These are phyloP conservation scores for Aeschynomene evenia DNA, from an alignment of 306 rosid species.

Conservation along the genomic window DNA sequence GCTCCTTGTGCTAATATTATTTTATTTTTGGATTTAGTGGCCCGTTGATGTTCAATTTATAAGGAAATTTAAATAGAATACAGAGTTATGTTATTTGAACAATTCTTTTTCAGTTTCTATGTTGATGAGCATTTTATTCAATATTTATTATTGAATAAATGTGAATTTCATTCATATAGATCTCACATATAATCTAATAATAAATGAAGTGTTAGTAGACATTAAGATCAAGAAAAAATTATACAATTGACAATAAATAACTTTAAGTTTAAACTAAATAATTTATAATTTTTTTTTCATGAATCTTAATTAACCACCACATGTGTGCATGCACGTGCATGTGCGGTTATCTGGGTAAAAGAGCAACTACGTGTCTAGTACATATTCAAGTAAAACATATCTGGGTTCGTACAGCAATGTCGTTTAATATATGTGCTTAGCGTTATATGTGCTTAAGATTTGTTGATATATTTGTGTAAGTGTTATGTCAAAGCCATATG, in stretches of 20 bases:
- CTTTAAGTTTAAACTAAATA: neutral
- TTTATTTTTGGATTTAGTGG: neutral
- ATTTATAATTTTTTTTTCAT: neutral
- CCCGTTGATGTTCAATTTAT: neutral
- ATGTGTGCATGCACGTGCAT: conserved; percentile 15
- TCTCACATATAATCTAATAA: too few species aligned
- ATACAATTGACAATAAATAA: too few species aligned
- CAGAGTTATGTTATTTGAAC: too few species aligned
- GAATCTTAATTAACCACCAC: neutral
- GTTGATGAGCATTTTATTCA: too few species aligned
- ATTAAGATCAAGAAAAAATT: too few species aligned
- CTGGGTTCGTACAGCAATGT: neutral
- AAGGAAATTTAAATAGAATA: neutral
- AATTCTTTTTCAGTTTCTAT: too few species aligned
- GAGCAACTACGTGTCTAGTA: neutral
- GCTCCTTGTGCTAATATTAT: neutral
- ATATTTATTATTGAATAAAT: too few species aligned
- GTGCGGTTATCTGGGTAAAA: neutral
- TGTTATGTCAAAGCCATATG: too few species aligned
- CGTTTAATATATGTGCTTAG: neutral
- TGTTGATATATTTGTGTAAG: too few species aligned
- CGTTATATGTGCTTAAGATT: neutral
- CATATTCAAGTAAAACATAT: neutral
- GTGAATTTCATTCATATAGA: too few species aligned
- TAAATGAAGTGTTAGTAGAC: too few species aligned